Evolutionary conservation across 371 early-diverging fungal genomes (phyloP), one percentile per base, ranked within the genome.

Genomic region (Rhizopus microsporus): DNA sequence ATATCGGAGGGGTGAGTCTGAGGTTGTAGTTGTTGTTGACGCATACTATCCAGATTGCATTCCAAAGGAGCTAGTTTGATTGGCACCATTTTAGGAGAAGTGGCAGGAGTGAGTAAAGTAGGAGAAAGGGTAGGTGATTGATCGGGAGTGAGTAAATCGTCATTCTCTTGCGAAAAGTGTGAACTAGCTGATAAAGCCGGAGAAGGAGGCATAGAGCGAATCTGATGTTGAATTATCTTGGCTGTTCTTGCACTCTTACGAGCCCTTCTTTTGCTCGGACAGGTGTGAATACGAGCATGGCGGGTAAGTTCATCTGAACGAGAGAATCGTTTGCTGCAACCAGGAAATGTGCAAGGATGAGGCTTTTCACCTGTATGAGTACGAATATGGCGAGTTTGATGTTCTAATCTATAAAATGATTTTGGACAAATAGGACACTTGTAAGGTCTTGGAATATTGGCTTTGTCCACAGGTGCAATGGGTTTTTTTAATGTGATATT

Each of bases 331-430:
- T 90, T 91, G 43, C 82, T 80, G 68, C 92, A 92, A 42, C 82
- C 82, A 49, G 81, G 72, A 56, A 82, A 82, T 31, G 81, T 80
- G 63, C 92, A 93, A 56, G 75, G 80, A 59, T 85, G 90, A 8
- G 93, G 93, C 62, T 86, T 88, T 66, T 93, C 93, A 15, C 92
- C 92, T 5, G 92, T 93, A 62, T 93, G 93, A 39, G 89, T 91
- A 56, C 90, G 80, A 57, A 89, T 85, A 62, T 93, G 92, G 47
- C 93, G 82, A 30, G 85, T 85, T 59, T 84, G 88, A 58, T 87
- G 88, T 64, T 87, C 88, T 23, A 87, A 69, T 33, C 88, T 77
- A 58, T 81, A 82, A 63, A 87, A 87, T 30, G 82, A 83, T 62
- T 83, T 85, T 53, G 73, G 72, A 58, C 88, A 87, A 55, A 83